These are phyloP conservation scores for Coemansia sp. DNA, from an alignment of 192 early-diverging fungal species.

Conservation along the genomic window DNA sequence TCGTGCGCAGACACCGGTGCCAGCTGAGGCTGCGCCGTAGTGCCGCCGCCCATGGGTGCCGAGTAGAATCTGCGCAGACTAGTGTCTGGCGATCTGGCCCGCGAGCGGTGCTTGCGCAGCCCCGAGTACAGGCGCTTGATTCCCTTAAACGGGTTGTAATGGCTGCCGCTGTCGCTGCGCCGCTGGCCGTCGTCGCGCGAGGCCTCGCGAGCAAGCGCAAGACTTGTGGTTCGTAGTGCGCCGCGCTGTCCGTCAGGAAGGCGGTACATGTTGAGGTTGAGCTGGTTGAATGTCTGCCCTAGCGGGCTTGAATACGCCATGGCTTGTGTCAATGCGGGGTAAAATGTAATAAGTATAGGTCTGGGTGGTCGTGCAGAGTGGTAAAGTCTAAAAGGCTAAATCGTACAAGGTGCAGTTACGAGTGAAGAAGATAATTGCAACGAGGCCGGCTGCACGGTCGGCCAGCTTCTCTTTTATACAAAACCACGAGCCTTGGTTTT, in stretches of 20 bases:
- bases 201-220: conserved; percentile 49
- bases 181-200: conserved; percentile 31
- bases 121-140: conserved; percentile 49
- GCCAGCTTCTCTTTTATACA: background rate
- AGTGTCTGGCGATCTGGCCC: conserved; percentile 16
- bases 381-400: no score
- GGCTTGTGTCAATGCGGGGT: background rate
- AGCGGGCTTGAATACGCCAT: conserved; percentile 52
- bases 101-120: conserved; percentile 42
- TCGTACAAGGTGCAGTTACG: no score
- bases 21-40: background rate
- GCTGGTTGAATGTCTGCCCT: conserved; percentile 56
- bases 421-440: no score
- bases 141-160: conserved; percentile 50
- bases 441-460: no score
- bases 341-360: no score
- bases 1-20: background rate
- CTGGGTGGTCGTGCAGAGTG: no score
- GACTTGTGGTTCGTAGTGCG: conserved; percentile 39
- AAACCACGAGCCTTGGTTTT: background rate
- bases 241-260: conserved; percentile 54
- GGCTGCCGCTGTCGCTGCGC: conserved; percentile 20
- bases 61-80: conserved; percentile 53
- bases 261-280: conserved; percentile 55
- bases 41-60: conserved; percentile 16